These are phyloP conservation scores for Fraxinus sp. DNA, from an alignment of 305 asterid species.

Conservation along the genomic window DNA sequence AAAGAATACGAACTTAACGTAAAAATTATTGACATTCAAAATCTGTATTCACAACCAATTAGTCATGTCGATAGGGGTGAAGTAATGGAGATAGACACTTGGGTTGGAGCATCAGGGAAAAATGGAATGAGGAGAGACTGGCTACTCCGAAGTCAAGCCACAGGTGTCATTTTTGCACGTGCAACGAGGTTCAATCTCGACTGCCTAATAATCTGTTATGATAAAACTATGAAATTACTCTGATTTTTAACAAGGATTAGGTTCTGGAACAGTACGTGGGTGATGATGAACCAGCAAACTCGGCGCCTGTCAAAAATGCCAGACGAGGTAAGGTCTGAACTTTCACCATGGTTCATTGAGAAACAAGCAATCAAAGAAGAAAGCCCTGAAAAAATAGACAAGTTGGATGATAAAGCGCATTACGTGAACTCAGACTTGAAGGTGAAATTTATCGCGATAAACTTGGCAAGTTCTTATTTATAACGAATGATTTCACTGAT, in stretches of 20 bases:
- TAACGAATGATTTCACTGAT: background rate
- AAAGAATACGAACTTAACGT: background rate
- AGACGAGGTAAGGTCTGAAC: conserved; percentile 76
- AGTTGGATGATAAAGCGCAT: conserved; percentile 55
- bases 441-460: conserved; percentile 34
- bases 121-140: conserved; percentile 92
- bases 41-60: background rate
- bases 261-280: conserved; percentile 66
- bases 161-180: conserved; percentile 72
- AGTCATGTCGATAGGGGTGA: conserved; percentile 59
- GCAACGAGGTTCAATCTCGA: conserved; percentile 62
- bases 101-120: conserved; percentile 95
- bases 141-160: conserved; percentile 64
- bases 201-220: background rate
- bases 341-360: conserved; percentile 79
- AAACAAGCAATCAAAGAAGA: conserved; percentile 67
- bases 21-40: background rate
- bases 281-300: conserved; percentile 83
- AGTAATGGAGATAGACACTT: conserved; percentile 78
- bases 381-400: conserved; percentile 51
- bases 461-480: background rate
- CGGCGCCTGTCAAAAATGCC: conserved; percentile 93
- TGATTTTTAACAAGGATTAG: background rate
- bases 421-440: conserved; percentile 58
- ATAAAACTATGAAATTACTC: background rate